Conservation (phyloP, 1,284 basidiomycete species). For the Sphagnurus paluster region DNA sequence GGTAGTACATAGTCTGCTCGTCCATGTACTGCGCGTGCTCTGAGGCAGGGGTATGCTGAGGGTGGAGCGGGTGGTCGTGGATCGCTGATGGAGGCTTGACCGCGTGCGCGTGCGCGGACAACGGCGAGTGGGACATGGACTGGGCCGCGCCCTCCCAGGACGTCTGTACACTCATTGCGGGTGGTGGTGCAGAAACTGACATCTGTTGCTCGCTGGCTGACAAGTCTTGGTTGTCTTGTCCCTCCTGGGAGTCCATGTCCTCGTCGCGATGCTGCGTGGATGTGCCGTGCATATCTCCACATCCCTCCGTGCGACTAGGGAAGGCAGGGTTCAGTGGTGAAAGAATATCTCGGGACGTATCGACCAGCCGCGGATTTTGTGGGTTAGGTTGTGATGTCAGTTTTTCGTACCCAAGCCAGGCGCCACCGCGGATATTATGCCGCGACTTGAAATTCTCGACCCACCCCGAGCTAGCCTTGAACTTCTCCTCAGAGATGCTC, state of each 20-base stretch:
- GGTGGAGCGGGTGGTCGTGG: not conserved
- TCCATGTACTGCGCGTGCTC: slow-evolving; percentile 9
- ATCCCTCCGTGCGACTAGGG: slow-evolving; percentile 25
- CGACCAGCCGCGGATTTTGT: slow-evolving; percentile 30
- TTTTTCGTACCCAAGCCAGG: slow-evolving; percentile 48
- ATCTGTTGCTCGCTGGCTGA: slow-evolving; percentile 10
- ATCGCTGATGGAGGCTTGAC: slow-evolving; percentile 1
- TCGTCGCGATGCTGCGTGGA: slow-evolving; percentile 17
- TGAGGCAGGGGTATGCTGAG: slow-evolving; percentile 6
- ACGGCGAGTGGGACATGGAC: slow-evolving; percentile 21
- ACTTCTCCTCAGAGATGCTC: slow-evolving; percentile 65
- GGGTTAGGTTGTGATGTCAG: too few relatives aligned
- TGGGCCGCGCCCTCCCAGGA: slow-evolving; percentile 25
- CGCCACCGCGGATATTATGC: slow-evolving; percentile 67
- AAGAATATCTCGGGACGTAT: slow-evolving; percentile 19
- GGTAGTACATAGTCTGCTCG: slow-evolving; percentile 17
- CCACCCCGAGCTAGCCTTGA: slow-evolving; percentile 91
- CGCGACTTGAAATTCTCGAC: slow-evolving; percentile 90
- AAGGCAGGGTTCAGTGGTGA: slow-evolving; percentile 39
- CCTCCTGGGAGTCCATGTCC: slow-evolving; percentile 16
- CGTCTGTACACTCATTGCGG: slow-evolving; percentile 14
- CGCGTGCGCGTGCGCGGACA: slow-evolving; percentile 9
- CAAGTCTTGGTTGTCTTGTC: slow-evolving; percentile 7
- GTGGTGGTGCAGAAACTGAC: slow-evolving; percentile 3
- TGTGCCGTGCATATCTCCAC: slow-evolving; percentile 4